These are phyloP conservation scores for Fistulinella prunicolor DNA, from an alignment of 768 basidiomycete species.

Conservation along the genomic window DNA sequence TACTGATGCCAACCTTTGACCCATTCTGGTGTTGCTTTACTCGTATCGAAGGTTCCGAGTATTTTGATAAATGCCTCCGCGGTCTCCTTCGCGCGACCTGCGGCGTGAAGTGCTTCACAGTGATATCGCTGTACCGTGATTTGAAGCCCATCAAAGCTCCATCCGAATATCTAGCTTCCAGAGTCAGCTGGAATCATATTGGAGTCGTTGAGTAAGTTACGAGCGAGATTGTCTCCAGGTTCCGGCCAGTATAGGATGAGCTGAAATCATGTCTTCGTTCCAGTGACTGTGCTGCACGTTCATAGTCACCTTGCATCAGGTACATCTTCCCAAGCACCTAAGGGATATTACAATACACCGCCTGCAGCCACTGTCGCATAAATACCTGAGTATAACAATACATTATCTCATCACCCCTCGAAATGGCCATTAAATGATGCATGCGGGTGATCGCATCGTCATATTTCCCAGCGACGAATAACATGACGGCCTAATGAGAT, in stretches of 20 bases:
- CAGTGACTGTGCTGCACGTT: neutral
- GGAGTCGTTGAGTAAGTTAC: neutral
- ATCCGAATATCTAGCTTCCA: neutral
- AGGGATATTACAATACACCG: neutral
- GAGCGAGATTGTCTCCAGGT: neutral
- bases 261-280: neutral
- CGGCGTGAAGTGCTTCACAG: neutral
- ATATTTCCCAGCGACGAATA: neutral
- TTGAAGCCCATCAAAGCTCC: neutral
- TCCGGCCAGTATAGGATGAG: neutral
- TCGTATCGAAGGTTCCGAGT: neutral
- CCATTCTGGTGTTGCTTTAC: neutral
- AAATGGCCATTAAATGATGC: neutral
- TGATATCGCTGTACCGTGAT: neutral
- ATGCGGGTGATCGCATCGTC: slow-evolving; percentile 1
- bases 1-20: neutral
- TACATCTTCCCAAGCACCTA: neutral
- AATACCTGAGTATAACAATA: slow-evolving; percentile 9
- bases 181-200: neutral
- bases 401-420: neutral
- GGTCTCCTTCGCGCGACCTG: neutral
- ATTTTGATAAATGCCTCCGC: neutral
- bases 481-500: neutral
- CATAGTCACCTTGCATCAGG: neutral
- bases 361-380: neutral